Conservation (phyloP, 345 rosid genomes). For the Kernera saxatilis region DNA sequence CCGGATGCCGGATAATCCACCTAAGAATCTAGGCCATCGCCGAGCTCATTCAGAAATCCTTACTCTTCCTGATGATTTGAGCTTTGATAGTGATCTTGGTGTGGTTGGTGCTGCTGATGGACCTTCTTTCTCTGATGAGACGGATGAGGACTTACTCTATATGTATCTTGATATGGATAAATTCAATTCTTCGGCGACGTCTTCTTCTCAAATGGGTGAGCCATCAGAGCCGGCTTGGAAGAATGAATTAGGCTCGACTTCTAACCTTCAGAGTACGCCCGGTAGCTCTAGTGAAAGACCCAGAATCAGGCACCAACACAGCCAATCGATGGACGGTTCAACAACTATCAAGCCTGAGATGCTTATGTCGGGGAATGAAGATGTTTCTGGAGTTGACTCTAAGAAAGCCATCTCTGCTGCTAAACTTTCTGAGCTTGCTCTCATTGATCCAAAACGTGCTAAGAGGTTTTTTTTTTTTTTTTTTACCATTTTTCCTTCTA, state of each 20-base stretch:
- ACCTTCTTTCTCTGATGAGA: slow-evolving; percentile 56
- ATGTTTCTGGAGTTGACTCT: slow-evolving; percentile 47
- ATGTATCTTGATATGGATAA: slow-evolving; percentile 93
- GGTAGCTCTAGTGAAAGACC: slow-evolving; percentile 60
- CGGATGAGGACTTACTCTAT: slow-evolving; percentile 69
- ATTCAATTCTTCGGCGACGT: slow-evolving; percentile 61
- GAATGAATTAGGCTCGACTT: slow-evolving; percentile 1
- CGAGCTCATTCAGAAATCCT: slow-evolving; percentile 96
- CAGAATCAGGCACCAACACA: slow-evolving; percentile 85
- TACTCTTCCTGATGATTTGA: slow-evolving; percentile 83
- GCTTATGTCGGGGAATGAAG: slow-evolving; percentile 71
- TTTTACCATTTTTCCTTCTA: background rate
- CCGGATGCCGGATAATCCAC: slow-evolving; percentile 83
- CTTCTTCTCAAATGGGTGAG: slow-evolving; percentile 59
- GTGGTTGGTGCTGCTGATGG: slow-evolving; percentile 75
- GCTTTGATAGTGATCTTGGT: slow-evolving; percentile 88
- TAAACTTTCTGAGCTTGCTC: slow-evolving; percentile 97
- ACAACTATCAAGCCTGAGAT: slow-evolving; percentile 69
- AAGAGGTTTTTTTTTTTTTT: slow-evolving; percentile 50
- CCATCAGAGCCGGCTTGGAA: slow-evolving; percentile 28
- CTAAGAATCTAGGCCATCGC: slow-evolving; percentile 79
- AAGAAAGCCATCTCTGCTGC: slow-evolving; percentile 90
- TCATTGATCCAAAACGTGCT: slow-evolving; percentile 95
- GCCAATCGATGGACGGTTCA: slow-evolving; percentile 95
- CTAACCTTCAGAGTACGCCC: slow-evolving; percentile 32